Conservation (phyloP, 1,139 yeast genomes). For the Pichia norvegensis region DNA sequence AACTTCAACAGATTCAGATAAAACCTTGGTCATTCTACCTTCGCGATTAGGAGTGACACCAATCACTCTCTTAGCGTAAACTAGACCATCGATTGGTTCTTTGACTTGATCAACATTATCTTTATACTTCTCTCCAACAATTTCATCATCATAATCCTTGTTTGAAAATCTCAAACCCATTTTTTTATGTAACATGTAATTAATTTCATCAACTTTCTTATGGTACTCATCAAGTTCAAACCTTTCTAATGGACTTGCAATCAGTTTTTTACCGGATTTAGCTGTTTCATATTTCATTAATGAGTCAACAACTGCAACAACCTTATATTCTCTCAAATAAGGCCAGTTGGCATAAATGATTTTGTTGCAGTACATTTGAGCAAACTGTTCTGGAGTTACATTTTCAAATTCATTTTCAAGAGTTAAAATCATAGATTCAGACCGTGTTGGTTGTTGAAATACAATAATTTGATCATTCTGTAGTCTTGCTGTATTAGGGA, state of each 20-base stretch:
- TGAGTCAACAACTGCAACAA: conserved; percentile 56
- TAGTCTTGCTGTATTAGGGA: conserved; percentile 48
- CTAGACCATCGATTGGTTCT: conserved; percentile 44
- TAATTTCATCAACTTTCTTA: conserved; percentile 17
- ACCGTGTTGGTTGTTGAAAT: conserved; percentile 78
- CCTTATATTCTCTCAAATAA: conserved; percentile 70
- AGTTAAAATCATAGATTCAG: conserved; percentile 69
- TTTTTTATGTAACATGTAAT: conserved; percentile 17
- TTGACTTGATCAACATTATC: background rate
- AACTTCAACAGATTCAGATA: conserved; percentile 42
- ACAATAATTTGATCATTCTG: conserved; percentile 54
- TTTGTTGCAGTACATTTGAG: conserved; percentile 51
- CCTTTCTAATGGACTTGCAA: conserved; percentile 34
- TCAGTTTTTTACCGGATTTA: conserved; percentile 29
- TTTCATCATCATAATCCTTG: conserved; percentile 8
- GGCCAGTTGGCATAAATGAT: conserved; percentile 84
- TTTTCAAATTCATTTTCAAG: conserved; percentile 46
- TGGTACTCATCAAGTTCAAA: conserved; percentile 25
- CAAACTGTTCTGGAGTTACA: conserved; percentile 46
- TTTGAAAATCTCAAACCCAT: conserved; percentile 21
- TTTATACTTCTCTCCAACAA: conserved; percentile 32
- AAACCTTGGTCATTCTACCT: conserved; percentile 76
- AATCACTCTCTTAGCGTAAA: conserved; percentile 64
- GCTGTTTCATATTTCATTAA: conserved; percentile 39
- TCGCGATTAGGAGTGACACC: conserved; percentile 60